Conservation (phyloP, 225 moss, liverwort and hornwort species). For the Physcomitrium patens region DNA sequence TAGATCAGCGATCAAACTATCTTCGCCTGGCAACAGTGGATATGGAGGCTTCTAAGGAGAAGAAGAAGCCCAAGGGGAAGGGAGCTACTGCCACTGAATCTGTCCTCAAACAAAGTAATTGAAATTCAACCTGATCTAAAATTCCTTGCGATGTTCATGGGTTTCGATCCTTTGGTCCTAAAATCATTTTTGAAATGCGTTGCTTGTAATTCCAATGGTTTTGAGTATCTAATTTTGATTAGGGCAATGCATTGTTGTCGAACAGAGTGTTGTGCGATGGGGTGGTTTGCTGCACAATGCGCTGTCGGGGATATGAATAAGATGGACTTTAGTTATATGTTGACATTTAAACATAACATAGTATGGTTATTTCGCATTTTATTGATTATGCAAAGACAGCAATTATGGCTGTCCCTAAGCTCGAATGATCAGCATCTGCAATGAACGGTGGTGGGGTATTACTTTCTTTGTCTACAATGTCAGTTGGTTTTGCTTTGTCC, state of each 20-base stretch:
- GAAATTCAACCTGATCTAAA: not conserved
- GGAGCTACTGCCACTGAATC: conserved; percentile 41
- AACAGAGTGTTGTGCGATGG: conserved; percentile 14
- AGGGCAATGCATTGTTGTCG: conserved; percentile 14
- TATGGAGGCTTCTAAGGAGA: conserved; percentile 44
- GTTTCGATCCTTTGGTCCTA: not conserved
- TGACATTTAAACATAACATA: not conserved
- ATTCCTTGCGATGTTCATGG: not conserved
- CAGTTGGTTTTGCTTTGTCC: not conserved
- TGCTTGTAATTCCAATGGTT: not conserved
- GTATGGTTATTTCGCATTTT: not conserved
- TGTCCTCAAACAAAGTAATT: conserved; percentile 51
- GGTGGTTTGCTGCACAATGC: not conserved
- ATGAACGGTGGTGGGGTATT: conserved; percentile 12
- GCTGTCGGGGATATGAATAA: not conserved
- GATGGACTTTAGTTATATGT: not conserved
- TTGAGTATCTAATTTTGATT: conserved; percentile 8
- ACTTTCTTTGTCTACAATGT: not conserved
- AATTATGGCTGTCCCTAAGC: not conserved
- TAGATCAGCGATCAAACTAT: too few relatives aligned
- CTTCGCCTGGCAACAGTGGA: not conserved
- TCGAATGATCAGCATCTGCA: not conserved
- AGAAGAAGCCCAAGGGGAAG: conserved; percentile 43
- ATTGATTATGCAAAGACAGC: not conserved
- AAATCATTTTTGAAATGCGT: not conserved